Conservation (phyloP, 768 basidiomycete genomes). For the Cystofilobasidium bisporidii region DNA sequence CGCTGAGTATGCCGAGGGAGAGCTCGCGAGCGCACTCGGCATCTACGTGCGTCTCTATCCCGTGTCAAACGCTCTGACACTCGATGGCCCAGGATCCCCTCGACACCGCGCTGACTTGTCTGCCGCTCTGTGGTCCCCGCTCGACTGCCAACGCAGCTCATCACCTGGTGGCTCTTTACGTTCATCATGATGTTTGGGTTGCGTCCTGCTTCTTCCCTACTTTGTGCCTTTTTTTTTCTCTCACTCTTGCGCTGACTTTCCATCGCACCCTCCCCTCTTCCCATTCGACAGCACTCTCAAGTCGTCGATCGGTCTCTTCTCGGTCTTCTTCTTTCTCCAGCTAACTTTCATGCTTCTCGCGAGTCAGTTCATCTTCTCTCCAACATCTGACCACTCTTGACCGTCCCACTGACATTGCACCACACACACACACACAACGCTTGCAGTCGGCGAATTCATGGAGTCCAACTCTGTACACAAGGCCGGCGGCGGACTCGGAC, state of each 20-base stretch:
- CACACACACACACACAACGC: too few species aligned
- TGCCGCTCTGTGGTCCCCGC: too few species aligned
- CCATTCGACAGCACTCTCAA: slow-evolving; percentile 15
- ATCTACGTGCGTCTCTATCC: slow-evolving; percentile 24
- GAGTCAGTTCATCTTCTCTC: too few species aligned
- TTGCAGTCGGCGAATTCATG: slow-evolving; percentile 21
- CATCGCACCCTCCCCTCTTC: too few species aligned
- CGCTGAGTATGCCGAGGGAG: slow-evolving; percentile 17
- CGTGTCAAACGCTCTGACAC: too few species aligned
- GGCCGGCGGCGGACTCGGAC: slow-evolving; percentile 25
- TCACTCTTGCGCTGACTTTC: too few species aligned
- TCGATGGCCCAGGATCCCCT: too few species aligned
- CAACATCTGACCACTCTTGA: too few species aligned
- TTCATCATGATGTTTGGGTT: not conserved
- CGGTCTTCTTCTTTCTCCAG: slow-evolving; percentile 28
- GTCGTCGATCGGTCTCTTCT: slow-evolving; percentile 20
- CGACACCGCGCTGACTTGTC: too few species aligned
- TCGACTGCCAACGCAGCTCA: not conserved
- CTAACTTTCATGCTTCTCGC: slow-evolving; percentile 22
- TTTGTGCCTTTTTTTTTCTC: too few species aligned
- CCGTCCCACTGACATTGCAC: too few species aligned
- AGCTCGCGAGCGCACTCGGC: slow-evolving; percentile 20
- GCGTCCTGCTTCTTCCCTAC: too few species aligned
- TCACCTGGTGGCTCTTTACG: slow-evolving; percentile 24
- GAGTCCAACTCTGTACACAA: slow-evolving; percentile 12